Evolutionary conservation across 306 rosid genomes (phyloP).

Genomic region (Mimosa pudica): DNA sequence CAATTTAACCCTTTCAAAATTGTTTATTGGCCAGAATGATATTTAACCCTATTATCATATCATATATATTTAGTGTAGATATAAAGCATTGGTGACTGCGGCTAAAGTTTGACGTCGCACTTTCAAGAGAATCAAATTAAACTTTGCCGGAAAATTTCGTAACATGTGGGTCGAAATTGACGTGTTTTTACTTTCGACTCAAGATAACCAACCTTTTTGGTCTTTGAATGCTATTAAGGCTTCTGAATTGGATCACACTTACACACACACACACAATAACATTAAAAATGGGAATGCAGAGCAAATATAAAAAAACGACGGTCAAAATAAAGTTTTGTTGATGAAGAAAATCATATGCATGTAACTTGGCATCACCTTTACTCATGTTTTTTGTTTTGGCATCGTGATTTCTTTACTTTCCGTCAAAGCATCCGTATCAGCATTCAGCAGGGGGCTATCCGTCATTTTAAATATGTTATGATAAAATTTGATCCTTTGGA

Average conservation of each 20-base stretch:
- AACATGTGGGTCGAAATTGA: conserved; percentile 22
- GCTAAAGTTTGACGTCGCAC: conserved; percentile 14
- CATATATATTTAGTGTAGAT: not conserved
- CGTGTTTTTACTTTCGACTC: conserved; percentile 19
- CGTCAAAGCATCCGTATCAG: not conserved
- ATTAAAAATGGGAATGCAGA: not conserved
- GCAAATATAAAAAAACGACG: not conserved
- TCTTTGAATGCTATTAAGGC: not conserved
- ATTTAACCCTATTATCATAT: not conserved
- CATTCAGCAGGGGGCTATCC: not conserved
- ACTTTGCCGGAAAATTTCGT: conserved; percentile 4
- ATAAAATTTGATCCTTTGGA: not conserved
- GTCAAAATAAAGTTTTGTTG: not conserved
- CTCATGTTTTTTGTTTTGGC: not conserved
- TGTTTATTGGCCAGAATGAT: too few species aligned
- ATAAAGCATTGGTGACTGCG: conserved; percentile 10
- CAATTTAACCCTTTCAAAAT: too few species aligned
- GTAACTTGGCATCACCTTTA: not conserved
- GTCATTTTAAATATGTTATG: not conserved
- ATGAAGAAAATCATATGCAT: not conserved
- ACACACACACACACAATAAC: too few species aligned
- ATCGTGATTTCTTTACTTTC: conserved; percentile 12
- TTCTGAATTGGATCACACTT: not conserved
- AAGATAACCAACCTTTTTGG: not conserved
- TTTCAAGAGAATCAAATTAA: conserved; percentile 9